Conservation (phyloP, 2,329 filamentous ascomycete species). For the Calonectria crousiana region DNA sequence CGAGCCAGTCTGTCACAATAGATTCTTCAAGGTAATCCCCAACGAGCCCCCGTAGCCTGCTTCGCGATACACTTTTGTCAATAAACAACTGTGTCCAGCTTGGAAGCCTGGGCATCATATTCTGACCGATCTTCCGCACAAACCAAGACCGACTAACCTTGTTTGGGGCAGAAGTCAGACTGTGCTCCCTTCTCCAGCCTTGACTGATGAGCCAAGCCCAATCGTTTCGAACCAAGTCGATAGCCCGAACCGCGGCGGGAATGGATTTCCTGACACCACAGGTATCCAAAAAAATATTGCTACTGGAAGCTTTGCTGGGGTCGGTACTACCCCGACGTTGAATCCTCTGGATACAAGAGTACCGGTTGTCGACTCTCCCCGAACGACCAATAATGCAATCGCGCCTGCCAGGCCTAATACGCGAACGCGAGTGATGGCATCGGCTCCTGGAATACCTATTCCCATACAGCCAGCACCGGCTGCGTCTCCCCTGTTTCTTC, state of each 20-base stretch:
- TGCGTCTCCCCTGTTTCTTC: background rate
- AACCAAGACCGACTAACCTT: conserved; percentile 30
- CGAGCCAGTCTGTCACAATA: conserved; percentile 24
- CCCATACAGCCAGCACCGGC: background rate
- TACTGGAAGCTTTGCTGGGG: conserved; percentile 25
- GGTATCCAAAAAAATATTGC: conserved; percentile 19
- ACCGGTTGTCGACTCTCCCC: background rate
- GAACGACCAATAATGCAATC: background rate
- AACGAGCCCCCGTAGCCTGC: background rate
- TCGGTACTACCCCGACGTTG: background rate
- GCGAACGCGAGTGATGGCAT: background rate
- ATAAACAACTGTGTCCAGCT: background rate
- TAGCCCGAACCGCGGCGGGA: conserved; percentile 46
- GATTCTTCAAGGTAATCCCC: conserved; percentile 12
- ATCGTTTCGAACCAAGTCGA: conserved; percentile 49
- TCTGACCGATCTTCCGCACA: background rate
- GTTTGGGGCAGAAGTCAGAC: conserved; percentile 38
- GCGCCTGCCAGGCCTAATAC: background rate
- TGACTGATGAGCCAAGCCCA: conserved; percentile 71
- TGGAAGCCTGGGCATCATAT: background rate
- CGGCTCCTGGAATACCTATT: background rate
- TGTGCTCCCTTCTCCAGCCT: conserved; percentile 71
- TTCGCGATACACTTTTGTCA: background rate
- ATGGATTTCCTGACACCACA: conserved; percentile 24
- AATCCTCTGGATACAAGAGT: background rate